A percentile compares a stretch with the other conserved stretches of the same genome.
Evolutionary conservation across 2,329 filamentous ascomycete genomes (phyloP).

Genomic region (Trichoderma koningiopsis): DNA sequence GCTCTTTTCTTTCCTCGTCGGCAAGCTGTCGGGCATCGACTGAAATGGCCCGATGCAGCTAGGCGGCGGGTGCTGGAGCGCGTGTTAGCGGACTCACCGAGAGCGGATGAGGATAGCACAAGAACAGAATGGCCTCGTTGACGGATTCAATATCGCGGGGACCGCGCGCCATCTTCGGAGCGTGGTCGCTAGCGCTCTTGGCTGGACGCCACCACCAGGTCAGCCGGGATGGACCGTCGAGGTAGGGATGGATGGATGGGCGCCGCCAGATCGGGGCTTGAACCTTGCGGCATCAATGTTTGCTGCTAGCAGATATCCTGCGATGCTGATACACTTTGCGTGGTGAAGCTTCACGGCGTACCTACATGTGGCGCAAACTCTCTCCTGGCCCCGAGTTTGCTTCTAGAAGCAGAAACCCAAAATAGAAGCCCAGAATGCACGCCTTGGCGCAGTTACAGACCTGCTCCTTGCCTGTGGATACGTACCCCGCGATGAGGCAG

Average conservation of each 20-base stretch:
- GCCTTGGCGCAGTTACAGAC: slow-evolving; percentile 19
- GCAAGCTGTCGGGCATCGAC: slow-evolving; percentile 5
- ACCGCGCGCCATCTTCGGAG: slow-evolving; percentile 15
- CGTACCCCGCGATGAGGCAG: slow-evolving; percentile 23
- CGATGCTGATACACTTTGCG: not conserved
- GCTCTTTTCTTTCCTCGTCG: not conserved
- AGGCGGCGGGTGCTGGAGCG: not conserved
- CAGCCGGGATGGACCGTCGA: slow-evolving; percentile 20
- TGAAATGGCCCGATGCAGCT: slow-evolving; percentile 9
- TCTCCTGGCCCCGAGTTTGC: not conserved
- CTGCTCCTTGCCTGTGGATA: slow-evolving; percentile 20
- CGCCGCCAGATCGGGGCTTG: slow-evolving; percentile 16
- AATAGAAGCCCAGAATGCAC: not conserved
- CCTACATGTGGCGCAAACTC: not conserved
- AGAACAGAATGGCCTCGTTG: not conserved
- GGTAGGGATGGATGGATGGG: not conserved
- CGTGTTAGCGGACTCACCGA: slow-evolving; percentile 18
- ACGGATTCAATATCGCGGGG: slow-evolving; percentile 17
- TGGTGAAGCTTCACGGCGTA: not conserved
- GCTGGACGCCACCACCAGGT: slow-evolving; percentile 17
- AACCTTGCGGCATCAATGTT: not conserved
- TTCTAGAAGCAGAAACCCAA: not conserved
- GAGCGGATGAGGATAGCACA: not conserved
- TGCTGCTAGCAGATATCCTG: not conserved
- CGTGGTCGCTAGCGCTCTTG: slow-evolving; percentile 15